These are phyloP conservation scores for Climacium dendroides DNA, from an alignment of 225 moss, liverwort and hornwort genomes.

Conservation along the genomic window DNA sequence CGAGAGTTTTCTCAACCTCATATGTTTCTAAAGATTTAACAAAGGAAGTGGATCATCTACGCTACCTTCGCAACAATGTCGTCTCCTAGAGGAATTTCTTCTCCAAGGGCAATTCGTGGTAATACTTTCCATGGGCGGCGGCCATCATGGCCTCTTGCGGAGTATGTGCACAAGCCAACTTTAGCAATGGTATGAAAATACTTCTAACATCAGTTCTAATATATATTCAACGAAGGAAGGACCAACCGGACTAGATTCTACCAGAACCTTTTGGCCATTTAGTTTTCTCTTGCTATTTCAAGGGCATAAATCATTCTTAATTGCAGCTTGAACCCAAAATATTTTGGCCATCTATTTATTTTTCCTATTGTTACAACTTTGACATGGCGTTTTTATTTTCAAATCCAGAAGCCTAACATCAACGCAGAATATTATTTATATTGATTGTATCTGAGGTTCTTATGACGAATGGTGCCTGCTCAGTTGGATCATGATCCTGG, in stretches of 20 bases:
- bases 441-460: background rate
- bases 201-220: background rate
- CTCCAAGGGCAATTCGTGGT: slow-evolving; percentile 28
- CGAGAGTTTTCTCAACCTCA: background rate
- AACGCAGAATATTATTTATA: background rate
- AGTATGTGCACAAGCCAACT: slow-evolving; percentile 87
- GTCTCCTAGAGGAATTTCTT: slow-evolving; percentile 19
- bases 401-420: background rate
- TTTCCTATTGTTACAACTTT: background rate
- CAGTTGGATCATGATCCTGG: slow-evolving; percentile 91
- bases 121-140: slow-evolving; percentile 67
- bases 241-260: background rate
- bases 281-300: background rate
- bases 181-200: slow-evolving; percentile 57
- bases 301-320: background rate
- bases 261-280: background rate
- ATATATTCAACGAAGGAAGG: background rate
- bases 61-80: slow-evolving; percentile 9
- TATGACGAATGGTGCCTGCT: background rate
- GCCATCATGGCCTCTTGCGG: slow-evolving; percentile 93
- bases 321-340: background rate
- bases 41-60: background rate
- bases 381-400: background rate
- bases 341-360: background rate
- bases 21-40: background rate